Percentiles rank a stretch among this genome's conserved stretches.
These are phyloP conservation scores for Alternaria solani DNA, from an alignment of 2,329 filamentous ascomycete genomes.

Conservation along the genomic window DNA sequence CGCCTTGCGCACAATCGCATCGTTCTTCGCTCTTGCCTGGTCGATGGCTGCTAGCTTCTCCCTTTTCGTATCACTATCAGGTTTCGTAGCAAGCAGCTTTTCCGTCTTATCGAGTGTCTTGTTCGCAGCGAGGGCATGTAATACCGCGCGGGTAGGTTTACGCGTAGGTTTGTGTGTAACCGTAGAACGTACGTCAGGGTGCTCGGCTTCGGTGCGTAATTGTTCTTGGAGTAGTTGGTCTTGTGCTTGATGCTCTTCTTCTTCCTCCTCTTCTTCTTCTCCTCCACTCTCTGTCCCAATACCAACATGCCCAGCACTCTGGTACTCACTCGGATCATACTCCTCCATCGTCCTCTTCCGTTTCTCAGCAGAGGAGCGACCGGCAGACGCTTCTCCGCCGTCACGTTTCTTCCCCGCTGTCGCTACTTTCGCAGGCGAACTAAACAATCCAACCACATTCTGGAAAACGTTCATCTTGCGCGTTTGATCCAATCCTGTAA, in stretches of 20 bases:
- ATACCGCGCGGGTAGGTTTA: background rate
- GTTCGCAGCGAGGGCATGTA: background rate
- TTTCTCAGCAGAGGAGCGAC: background rate
- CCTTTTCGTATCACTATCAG: background rate
- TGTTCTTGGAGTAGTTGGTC: background rate
- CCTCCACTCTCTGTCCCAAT: too few species aligned
- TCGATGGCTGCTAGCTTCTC: background rate
- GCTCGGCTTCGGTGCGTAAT: background rate
- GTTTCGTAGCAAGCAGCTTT: rapidly evolving
- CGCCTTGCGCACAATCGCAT: background rate
- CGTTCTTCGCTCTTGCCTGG: background rate
- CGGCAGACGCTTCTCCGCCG: too few species aligned
- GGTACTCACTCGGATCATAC: background rate
- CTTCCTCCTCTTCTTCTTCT: background rate
- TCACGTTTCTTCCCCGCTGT: background rate
- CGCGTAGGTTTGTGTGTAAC: background rate
- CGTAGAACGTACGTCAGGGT: background rate
- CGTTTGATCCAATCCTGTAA: too few species aligned
- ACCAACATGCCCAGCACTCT: background rate
- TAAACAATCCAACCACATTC: background rate
- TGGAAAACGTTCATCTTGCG: background rate
- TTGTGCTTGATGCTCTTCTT: background rate
- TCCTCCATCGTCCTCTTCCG: background rate
- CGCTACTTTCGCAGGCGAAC: background rate
- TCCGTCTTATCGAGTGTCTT: background rate